Evolutionary conservation across 2,329 filamentous ascomycete species (phyloP).

Genomic region (Neopestalotiopsis sp.): DNA sequence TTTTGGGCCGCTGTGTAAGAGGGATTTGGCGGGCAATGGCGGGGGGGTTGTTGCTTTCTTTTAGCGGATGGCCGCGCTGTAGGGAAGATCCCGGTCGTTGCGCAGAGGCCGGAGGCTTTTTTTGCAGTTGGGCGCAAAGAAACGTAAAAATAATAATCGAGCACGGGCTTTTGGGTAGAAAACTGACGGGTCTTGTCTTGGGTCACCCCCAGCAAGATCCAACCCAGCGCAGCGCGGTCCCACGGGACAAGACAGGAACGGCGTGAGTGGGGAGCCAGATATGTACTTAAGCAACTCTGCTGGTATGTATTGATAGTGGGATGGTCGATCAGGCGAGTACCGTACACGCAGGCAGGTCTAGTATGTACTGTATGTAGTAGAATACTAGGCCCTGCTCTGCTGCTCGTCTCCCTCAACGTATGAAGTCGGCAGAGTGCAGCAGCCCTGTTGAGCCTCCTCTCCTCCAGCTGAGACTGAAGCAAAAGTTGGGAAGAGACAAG

Average conservation of each 20-base stretch:
- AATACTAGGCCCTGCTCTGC: neutral
- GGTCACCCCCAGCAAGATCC: neutral
- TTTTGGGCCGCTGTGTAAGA: constrained; percentile 10
- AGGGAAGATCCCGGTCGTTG: constrained; percentile 21
- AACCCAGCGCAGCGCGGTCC: neutral
- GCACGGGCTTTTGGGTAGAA: constrained; percentile 13
- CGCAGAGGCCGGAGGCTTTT: constrained; percentile 10
- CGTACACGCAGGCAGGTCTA: too few species aligned
- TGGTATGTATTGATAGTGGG: neutral
- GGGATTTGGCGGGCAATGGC: constrained; percentile 3
- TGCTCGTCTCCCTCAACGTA: constrained; percentile 1
- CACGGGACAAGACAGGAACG: neutral
- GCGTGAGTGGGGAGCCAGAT: constrained; percentile 7
- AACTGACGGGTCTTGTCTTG: neutral
- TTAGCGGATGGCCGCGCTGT: constrained; percentile 7
- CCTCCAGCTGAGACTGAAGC: constrained; percentile 15
- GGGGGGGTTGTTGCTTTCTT: constrained; percentile 7
- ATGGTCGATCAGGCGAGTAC: constrained; percentile 6
- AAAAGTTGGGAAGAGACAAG: constrained; percentile 4
- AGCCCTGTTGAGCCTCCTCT: constrained; percentile 17
- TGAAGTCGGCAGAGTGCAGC: constrained; percentile 13
- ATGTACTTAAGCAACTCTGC: constrained; percentile 16
- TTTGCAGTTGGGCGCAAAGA: constrained; percentile 20
- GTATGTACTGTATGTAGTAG: too few species aligned
- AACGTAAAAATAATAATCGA: neutral